These are phyloP conservation scores for Agaricus sinodeliciosus DNA, from an alignment of 768 basidiomycete species.

Conservation along the genomic window DNA sequence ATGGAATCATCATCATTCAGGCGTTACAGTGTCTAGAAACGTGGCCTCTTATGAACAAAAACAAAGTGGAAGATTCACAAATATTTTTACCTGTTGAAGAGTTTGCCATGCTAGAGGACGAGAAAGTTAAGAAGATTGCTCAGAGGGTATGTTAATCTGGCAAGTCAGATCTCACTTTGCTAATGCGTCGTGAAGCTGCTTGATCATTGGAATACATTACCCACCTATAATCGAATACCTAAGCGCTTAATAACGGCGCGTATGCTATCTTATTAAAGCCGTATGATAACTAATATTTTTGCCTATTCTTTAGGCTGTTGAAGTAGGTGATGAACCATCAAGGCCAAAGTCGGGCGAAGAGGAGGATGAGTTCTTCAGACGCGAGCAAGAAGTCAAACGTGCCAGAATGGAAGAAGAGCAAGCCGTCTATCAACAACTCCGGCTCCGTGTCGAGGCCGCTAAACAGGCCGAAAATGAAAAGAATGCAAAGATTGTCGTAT, in stretches of 20 bases:
- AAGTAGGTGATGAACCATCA: background rate
- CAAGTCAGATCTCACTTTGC: background rate
- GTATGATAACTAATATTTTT: background rate
- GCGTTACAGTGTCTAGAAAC: constrained; percentile 57
- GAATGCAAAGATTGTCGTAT: background rate
- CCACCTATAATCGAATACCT: constrained; percentile 82
- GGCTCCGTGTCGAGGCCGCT: constrained; percentile 7
- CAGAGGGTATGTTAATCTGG: constrained; percentile 42
- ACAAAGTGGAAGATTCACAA: constrained; percentile 81
- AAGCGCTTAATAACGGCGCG: constrained; percentile 39
- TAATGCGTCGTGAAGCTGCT: constrained; percentile 45
- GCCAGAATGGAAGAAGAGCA: constrained; percentile 8
- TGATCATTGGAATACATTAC: constrained; percentile 73
- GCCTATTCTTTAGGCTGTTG: background rate
- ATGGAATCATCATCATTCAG: constrained; percentile 25
- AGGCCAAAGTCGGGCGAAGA: background rate
- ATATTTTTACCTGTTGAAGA: constrained; percentile 58
- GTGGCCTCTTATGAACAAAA: constrained; percentile 82
- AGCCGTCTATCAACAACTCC: background rate
- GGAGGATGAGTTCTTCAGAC: constrained; percentile 6
- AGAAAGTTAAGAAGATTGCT: constrained; percentile 49
- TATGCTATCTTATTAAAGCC: too few relatives aligned
- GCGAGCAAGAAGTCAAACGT: constrained; percentile 7
- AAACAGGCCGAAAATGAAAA: background rate
- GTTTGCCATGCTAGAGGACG: constrained; percentile 49